Conservation (phyloP, 2,329 filamentous ascomycete genomes). For the Trichoderma aggressivum region DNA sequence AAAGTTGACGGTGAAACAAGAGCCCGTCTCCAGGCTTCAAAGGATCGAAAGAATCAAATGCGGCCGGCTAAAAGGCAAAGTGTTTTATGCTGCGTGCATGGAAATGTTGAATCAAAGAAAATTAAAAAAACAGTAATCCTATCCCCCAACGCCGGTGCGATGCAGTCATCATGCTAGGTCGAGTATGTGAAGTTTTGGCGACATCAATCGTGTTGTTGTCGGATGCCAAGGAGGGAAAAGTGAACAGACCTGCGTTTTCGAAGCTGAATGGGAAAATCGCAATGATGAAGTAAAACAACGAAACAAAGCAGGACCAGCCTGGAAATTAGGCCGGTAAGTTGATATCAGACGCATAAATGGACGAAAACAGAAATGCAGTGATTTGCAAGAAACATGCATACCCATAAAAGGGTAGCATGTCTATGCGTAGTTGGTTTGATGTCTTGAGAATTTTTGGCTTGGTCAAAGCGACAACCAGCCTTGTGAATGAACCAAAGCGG, state of each 20-base stretch:
- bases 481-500: neutral
- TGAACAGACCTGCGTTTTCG: conserved; percentile 11
- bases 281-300: neutral
- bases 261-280: neutral
- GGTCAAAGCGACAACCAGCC: neutral
- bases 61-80: neutral
- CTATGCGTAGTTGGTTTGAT: neutral
- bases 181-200: conserved; percentile 23
- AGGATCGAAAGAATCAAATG: conserved; percentile 11
- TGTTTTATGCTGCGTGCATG: conserved; percentile 9
- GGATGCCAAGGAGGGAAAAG: neutral
- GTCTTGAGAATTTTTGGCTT: neutral
- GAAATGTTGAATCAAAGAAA: neutral
- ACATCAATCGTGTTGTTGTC: conserved; percentile 25
- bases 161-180: conserved; percentile 33
- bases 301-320: neutral
- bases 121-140: conserved; percentile 23
- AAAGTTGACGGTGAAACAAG: neutral
- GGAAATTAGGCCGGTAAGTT: neutral
- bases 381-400: neutral
- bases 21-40: neutral
- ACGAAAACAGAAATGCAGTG: neutral
- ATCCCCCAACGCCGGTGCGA: conserved; percentile 31
- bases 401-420: neutral
- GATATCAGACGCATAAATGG: neutral